phyloP scores from a whole-genome alignment of 495 filamentous ascomycete genomes.

The Tuber melanosporum region DNA sequence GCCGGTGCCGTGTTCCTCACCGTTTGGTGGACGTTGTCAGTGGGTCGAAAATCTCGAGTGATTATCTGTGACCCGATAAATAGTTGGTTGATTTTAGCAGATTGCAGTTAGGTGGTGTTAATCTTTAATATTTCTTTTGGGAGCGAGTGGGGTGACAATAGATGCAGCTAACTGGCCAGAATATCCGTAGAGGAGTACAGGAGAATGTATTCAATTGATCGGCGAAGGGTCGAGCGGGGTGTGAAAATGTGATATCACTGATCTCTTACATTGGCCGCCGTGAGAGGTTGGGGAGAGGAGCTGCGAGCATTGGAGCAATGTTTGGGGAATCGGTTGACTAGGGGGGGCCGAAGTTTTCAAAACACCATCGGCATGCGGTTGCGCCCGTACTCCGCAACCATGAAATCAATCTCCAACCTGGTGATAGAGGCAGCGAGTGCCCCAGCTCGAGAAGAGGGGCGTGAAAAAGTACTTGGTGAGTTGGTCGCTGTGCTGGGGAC shows the following conservation, averaged over 20 bases:
- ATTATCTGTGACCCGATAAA: not conserved
- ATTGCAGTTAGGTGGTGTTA: not conserved
- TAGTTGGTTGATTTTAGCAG: not conserved
- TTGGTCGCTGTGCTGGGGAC: not conserved
- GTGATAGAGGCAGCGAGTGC: not conserved
- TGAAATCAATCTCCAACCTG: not conserved
- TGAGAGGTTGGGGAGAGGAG: not conserved
- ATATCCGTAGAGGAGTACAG: not conserved
- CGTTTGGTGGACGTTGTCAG: not conserved
- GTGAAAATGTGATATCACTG: not conserved
- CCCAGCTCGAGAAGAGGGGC: not conserved
- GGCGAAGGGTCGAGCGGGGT: not conserved
- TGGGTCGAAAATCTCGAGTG: not conserved
- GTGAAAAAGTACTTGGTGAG: not conserved
- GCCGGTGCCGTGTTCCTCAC: not conserved
- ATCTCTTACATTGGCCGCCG: not conserved
- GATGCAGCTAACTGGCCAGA: not conserved
- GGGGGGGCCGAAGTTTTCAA: not conserved
- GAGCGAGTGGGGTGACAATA: not conserved
- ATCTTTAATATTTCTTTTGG: not conserved
- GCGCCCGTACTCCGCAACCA: too few species aligned
- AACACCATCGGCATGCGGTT: not conserved
- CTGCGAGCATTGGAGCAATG: not conserved
- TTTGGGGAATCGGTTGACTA: not conserved
- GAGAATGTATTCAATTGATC: not conserved